Base-by-base conservation (phyloP, 2,329 filamentous ascomycete genomes). In the Clarireedia paspali region DNA sequence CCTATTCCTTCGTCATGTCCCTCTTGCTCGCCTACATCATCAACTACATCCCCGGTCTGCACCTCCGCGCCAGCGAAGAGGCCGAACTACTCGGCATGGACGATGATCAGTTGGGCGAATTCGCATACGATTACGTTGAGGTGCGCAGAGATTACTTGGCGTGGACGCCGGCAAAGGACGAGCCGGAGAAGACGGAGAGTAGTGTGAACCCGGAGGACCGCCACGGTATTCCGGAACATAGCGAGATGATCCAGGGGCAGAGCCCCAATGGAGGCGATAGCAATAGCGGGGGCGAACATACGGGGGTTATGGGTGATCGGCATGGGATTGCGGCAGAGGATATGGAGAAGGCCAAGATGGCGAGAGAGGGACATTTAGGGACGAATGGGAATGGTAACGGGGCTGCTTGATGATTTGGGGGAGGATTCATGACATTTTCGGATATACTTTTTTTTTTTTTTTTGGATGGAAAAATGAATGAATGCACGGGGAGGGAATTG, bases 71-170 rank as follows among this genome's bases (percentile, higher is more conserved):
- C 7, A 86, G 82, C 26, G 87, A 91, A 67, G 86, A 91, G 72
- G 89, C 89, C 24, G 89, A 94, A 72, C 82, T 92, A 12, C 82
- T 92, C 56, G 89, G 89, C 63, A 91, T 92, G 87, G 89, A 94
- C 67, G 89, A 92, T 69, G 88, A 92, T 73, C 89, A 94, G 74
- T 87, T 92, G 64, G 89, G 89, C 72, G 89, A 94, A 73, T 94
- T 92, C 69, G 89, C 88, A 12, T 92, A 92, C 76, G 89, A 94
- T 71, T 94, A 92, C 71, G 89, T 94, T 62, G 89, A 94, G 78
- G 88, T 92, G 57, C 86, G 89, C 68, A 84, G 89, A 67, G 89
- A 94, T 73, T 94, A 91, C 77, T 82, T 94, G 40, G 89, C 89
- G 57, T 94, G 89, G 89, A 91, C 87, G 30, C 89, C 89, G 1